Base-by-base conservation (phyloP, 805 yeast genomes). In the Saturnispora dispora region DNA sequence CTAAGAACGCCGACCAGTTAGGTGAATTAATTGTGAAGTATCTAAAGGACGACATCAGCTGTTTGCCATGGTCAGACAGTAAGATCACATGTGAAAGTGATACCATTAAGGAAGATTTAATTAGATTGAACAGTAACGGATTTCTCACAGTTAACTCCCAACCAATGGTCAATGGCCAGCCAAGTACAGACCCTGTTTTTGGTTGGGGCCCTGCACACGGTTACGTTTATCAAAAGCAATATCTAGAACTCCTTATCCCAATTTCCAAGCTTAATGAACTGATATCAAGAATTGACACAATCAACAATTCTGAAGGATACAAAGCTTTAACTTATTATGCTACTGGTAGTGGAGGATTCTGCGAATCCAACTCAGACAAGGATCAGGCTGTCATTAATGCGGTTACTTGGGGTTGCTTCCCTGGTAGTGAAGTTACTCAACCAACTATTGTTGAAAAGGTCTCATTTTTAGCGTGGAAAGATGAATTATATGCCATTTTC, bases 171-270 rank as follows among this genome's bases (percentile, higher is more conserved):
- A 87, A 88, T 65, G 95, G 96, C 6, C 74, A 77, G 23, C 73
- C 71, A 50, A 88, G 96, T 22, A 74, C 73, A 50, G 86, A 90
- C 63, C 72, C 79, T 22, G 71, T 80, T 22, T 81, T 79, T 58
- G 98, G 98, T 11, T 91, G 98, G 98, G 98, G 98, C 27, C 98
- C 98, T 45, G 76, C 76, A 55, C 81, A 85, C 63, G 98, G 98
- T 2, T 88, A 82, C 66, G 95, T 91, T 48, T 91, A 88, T 69
- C 97, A 91, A 69, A 91, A 91, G 67, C 96, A 91, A 63, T 91
- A 90, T 66, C 69, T 91, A 58, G 98, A 91, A 66, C 82, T 91
- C 57, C 71, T 91, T 61, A 74, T 89, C 49, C 88, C 90, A 58
- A 80, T 81, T 37, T 63, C 69, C 8, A 60, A 62, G 27, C 53